Conservation (phyloP, 345 rosid genomes). For the Boechera stricta region DNA sequence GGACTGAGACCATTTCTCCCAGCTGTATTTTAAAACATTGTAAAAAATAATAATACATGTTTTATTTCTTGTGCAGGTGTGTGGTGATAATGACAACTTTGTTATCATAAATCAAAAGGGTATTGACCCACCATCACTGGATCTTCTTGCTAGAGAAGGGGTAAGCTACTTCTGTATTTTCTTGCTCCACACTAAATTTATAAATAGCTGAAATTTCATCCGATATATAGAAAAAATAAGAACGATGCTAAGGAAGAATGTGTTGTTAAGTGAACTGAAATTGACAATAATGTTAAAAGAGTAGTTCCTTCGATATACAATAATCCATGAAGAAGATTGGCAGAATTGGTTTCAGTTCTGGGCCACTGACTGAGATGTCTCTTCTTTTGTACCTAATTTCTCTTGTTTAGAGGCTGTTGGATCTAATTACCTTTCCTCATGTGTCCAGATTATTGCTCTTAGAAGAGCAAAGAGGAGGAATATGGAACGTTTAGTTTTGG, state of each 20-base stretch:
- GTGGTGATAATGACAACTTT: constrained; percentile 73
- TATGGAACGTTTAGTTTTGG: constrained; percentile 91
- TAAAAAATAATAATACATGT: neutral
- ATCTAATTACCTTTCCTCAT: neutral
- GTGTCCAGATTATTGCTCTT: constrained; percentile 80
- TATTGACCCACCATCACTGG: constrained; percentile 91
- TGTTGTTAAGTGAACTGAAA: neutral
- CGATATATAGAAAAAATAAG: neutral
- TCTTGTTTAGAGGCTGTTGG: neutral
- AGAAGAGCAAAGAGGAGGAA: constrained; percentile 98
- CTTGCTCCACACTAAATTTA: neutral
- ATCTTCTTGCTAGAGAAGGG: constrained; percentile 94
- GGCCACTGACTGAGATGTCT: neutral
- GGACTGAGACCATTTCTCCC: neutral
- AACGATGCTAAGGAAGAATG: neutral
- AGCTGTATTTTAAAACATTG: neutral
- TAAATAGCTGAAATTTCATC: neutral
- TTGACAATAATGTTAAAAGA: neutral
- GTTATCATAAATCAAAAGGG: constrained; percentile 94
- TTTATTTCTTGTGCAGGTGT: constrained; percentile 64
- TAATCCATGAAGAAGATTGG: neutral
- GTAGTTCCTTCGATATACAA: neutral
- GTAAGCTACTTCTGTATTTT: constrained; percentile 50
- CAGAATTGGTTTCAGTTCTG: neutral
- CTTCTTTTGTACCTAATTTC: neutral